phyloP scores from a whole-genome alignment of 495 filamentous ascomycete genomes.

The Talaromyces thailandensis region DNA sequence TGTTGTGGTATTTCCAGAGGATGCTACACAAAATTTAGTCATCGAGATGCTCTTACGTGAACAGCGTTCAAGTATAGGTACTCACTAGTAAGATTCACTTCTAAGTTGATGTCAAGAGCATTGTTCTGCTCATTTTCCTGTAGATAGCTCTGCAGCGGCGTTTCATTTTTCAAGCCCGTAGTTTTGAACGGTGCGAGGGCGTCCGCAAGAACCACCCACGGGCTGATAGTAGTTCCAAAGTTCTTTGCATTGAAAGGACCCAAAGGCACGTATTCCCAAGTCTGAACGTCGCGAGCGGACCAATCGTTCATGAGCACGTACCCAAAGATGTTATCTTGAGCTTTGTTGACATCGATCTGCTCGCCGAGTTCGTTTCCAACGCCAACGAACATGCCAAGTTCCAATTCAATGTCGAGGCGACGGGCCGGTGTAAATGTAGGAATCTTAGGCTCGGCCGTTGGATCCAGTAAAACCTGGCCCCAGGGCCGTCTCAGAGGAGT shows the following conservation, averaged over 20 bases:
- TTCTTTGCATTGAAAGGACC: slow-evolving; percentile 91
- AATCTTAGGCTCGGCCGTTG: slow-evolving; percentile 38
- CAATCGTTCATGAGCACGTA: slow-evolving; percentile 91
- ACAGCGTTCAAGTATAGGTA: slow-evolving; percentile 31
- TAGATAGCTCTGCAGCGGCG: slow-evolving; percentile 58
- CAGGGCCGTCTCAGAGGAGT: slow-evolving; percentile 67
- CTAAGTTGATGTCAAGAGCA: slow-evolving; percentile 66
- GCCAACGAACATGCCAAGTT: slow-evolving; percentile 75
- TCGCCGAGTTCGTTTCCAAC: slow-evolving; percentile 57
- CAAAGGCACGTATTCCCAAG: slow-evolving; percentile 80
- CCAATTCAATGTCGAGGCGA: slow-evolving; percentile 78
- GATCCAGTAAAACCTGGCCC: slow-evolving; percentile 69
- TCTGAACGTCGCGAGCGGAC: slow-evolving; percentile 84
- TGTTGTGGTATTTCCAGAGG: slow-evolving; percentile 44
- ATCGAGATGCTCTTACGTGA: not conserved
- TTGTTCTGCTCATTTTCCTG: slow-evolving; percentile 52
- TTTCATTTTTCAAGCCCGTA: slow-evolving; percentile 47
- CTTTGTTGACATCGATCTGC: slow-evolving; percentile 51
- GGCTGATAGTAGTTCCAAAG: slow-evolving; percentile 79
- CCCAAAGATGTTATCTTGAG: slow-evolving; percentile 74
- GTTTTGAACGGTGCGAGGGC: slow-evolving; percentile 64
- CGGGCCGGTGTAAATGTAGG: slow-evolving; percentile 55
- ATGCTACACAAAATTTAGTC: not conserved
- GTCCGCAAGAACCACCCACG: slow-evolving; percentile 82
- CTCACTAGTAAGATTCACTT: slow-evolving; percentile 62